phyloP scores from a whole-genome alignment of 2,329 filamentous ascomycete species.

The Triangularia verruculosa region DNA sequence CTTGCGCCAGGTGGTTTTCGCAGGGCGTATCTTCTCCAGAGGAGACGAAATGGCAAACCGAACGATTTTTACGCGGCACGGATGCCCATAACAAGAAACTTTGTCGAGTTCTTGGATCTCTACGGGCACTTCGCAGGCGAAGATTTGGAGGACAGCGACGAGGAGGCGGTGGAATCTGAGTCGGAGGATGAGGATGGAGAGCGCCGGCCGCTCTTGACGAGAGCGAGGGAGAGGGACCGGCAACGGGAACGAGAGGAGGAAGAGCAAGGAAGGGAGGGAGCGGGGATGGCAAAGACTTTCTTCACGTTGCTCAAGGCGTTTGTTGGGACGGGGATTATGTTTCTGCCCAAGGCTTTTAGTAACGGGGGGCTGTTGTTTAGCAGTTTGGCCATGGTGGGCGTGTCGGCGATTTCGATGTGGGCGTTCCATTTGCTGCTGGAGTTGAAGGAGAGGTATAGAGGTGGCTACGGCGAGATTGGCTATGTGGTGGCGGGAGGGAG shows the following conservation, averaged over 20 bases:
- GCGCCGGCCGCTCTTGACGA: conserved; percentile 57
- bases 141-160: conserved; percentile 58
- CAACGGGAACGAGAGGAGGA: neutral
- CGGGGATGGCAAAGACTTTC: conserved; percentile 69
- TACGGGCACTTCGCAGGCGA: conserved; percentile 78
- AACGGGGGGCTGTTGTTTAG: conserved; percentile 77
- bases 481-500: conserved; percentile 60
- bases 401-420: conserved; percentile 64
- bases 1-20: conserved; percentile 49
- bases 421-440: conserved; percentile 71
- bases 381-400: conserved; percentile 61
- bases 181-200: conserved; percentile 46
- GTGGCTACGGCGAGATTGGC: conserved; percentile 73
- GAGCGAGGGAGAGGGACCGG: conserved; percentile 44
- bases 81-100: conserved; percentile 62
- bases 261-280: conserved; percentile 51
- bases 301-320: conserved; percentile 78
- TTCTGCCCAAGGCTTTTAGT: conserved; percentile 73
- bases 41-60: conserved; percentile 21
- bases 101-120: conserved; percentile 71
- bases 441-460: conserved; percentile 61
- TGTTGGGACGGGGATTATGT: conserved; percentile 78
- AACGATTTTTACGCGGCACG: conserved; percentile 40
- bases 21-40: conserved; percentile 44
- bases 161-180: conserved; percentile 57